Evolutionary conservation across 768 basidiomycete species (phyloP).

Genomic region (Phylloporus rhodoxanthus): DNA sequence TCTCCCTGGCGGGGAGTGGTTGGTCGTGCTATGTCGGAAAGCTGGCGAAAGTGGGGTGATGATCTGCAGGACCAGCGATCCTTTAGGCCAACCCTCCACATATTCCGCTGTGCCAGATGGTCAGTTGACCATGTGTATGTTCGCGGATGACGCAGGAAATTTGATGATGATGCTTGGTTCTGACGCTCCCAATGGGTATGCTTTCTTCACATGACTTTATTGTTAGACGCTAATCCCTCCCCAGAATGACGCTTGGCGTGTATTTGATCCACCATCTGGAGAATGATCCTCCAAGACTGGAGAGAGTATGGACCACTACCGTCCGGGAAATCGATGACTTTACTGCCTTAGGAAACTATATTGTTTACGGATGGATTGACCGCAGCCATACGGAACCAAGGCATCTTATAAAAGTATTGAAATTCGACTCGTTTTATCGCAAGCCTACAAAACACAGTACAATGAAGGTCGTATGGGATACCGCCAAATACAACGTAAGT

Average conservation of each 20-base stretch:
- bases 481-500: constrained; percentile 1
- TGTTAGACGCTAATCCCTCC: not conserved
- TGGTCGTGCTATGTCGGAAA: constrained; percentile 5
- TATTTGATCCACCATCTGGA: not conserved
- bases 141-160: not conserved
- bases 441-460: not conserved
- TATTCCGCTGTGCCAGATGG: not conserved
- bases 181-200: not conserved
- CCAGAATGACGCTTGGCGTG: constrained; percentile 1
- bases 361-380: constrained; percentile 10
- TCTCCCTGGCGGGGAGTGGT: constrained; percentile 10
- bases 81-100: not conserved
- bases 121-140: not conserved
- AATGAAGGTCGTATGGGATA: not conserved
- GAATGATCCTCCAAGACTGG: not conserved
- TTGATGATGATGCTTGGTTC: constrained; percentile 4
- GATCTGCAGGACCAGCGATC: constrained; percentile 1
- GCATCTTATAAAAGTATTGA: constrained; percentile 2
- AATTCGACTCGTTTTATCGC: constrained; percentile 1
- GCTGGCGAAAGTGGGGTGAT: not conserved
- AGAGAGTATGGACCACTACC: not conserved
- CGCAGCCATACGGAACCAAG: not conserved
- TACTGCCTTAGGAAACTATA: constrained; percentile 2
- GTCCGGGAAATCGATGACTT: not conserved
- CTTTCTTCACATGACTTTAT: too few relatives aligned